Evolutionary conservation across 345 rosid species (phyloP).

Genomic region (Populus nigra): DNA sequence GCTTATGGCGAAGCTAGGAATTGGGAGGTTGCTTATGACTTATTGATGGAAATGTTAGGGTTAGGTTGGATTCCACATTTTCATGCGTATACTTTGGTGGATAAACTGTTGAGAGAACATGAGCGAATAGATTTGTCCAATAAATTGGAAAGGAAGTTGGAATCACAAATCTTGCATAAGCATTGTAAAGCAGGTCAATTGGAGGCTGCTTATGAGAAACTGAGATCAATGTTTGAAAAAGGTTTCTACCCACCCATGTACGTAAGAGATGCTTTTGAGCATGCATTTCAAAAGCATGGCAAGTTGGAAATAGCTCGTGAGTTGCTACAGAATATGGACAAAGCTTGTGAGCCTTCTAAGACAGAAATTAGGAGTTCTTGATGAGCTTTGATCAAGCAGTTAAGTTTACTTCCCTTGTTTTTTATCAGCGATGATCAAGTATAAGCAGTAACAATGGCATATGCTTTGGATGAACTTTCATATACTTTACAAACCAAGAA

Average conservation of each 20-base stretch:
- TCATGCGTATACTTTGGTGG: conserved; percentile 24
- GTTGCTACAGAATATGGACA: conserved; percentile 19
- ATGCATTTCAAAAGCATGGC: conserved; percentile 26
- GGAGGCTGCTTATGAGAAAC: conserved; percentile 28
- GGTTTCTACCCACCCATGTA: conserved; percentile 28
- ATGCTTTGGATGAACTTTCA: neutral
- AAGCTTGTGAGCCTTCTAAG: neutral
- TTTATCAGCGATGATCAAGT: neutral
- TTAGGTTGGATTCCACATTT: conserved; percentile 31
- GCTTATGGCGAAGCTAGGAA: conserved; percentile 27
- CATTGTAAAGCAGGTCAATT: conserved; percentile 28
- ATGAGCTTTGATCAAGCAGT: neutral
- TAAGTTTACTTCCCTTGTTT: neutral
- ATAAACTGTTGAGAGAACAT: conserved; percentile 28
- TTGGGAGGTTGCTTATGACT: conserved; percentile 26
- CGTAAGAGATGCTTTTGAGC: conserved; percentile 24
- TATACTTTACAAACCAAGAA: neutral
- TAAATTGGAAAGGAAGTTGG: conserved; percentile 31
- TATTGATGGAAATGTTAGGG: conserved; percentile 30
- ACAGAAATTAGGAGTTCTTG: neutral
- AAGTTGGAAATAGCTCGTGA: conserved; percentile 25
- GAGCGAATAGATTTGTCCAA: conserved; percentile 24
- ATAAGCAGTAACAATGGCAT: neutral
- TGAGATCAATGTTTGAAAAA: conserved; percentile 23
- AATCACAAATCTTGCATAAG: conserved; percentile 32